Conservation (phyloP, 1,284 basidiomycete species). For the Fomitiporia mediterranea region DNA sequence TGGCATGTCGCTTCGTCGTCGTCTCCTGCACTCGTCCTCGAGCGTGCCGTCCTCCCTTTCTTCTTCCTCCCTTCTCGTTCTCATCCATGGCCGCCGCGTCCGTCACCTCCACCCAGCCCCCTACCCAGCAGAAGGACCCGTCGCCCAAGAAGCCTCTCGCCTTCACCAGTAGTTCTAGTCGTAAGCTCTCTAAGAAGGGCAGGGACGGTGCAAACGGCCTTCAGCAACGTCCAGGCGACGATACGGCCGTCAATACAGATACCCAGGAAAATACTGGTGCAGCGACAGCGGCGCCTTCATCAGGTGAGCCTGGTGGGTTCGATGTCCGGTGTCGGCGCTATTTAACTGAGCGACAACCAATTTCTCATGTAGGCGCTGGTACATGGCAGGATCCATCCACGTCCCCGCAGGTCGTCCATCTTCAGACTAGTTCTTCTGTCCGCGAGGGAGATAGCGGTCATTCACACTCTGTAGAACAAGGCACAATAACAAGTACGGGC, state of each 20-base stretch:
- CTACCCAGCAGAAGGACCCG: constrained; percentile 11
- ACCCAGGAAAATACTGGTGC: constrained; percentile 4
- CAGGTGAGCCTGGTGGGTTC: constrained; percentile 9
- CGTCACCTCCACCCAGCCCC: constrained; percentile 3
- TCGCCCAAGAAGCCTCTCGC: constrained; percentile 8
- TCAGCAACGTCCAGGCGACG: constrained; percentile 10
- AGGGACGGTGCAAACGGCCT: constrained; percentile 13
- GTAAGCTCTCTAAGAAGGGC: constrained; percentile 17
- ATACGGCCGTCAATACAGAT: constrained; percentile 7
- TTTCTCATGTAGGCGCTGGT: constrained; percentile 16
- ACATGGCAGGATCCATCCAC: constrained; percentile 16
- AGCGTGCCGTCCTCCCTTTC: not conserved
- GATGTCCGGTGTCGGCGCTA: not conserved
- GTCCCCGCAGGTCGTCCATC: not conserved
- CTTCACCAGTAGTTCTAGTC: constrained; percentile 8
- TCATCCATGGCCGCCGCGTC: constrained; percentile 1
- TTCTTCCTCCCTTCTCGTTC: constrained; percentile 1
- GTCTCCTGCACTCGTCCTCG: not conserved
- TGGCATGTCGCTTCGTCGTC: constrained; percentile 5
- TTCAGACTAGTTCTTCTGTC: constrained; percentile 5
- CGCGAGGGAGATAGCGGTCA: constrained; percentile 12
- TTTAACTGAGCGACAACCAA: not conserved
- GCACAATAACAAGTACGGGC: constrained; percentile 5
- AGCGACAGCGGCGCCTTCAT: not conserved
- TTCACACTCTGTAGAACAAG: constrained; percentile 17